Base-by-base conservation (phyloP, 23 red algal species). In the Gracilaria vermiculophylla region DNA sequence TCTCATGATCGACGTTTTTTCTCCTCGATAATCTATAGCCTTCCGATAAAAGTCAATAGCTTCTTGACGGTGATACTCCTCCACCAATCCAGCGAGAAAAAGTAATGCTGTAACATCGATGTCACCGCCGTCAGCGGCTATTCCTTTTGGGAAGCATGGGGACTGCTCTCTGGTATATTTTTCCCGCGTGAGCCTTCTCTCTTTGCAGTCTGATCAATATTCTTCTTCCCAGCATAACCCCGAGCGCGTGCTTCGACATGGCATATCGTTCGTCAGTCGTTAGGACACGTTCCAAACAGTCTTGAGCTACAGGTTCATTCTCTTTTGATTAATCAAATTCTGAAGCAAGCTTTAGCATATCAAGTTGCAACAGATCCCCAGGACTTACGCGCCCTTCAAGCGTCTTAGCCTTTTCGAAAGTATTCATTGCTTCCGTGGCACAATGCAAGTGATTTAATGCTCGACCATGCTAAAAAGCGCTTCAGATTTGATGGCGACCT, bases 91-190 rank as follows among this genome's bases (percentile, higher is more conserved):
- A 48, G 70, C 86, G 51, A 73, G 77, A 43, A 80, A 54, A 34
- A 90, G 42, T 61, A 62, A 36, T 20, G 86, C 86, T 50, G 75
- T 35, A 23, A 90, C 72, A 70, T 90, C 86, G 15, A 65, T 31
- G 29, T 80, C 57, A 39, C 60, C 86, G 12, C 27, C 54, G 3
- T 80, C 86, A 12, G 53, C 60, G 3, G 54, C 86, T 29, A 90
- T 36, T 4, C 86, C 86, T 34, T 72, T 80, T 78, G 42, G 28
- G 47, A 36, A 90, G 62, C 28, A 90, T 71, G 2, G 40, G n/a
- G 19, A 80, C 75, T 41, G 86, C 86, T 47, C 75, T 78, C n/a
- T 78, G 29, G 50, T 79, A 90, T 43, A 71, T 80, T 69, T 90
- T 60, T 41, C 86, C 71, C 17, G 58, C 86, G 11, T 73, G 52